Percentiles rank a stretch among this genome's conserved stretches.
Conservation (phyloP, 257 asterid species). For the Thymus mandschuricus region DNA sequence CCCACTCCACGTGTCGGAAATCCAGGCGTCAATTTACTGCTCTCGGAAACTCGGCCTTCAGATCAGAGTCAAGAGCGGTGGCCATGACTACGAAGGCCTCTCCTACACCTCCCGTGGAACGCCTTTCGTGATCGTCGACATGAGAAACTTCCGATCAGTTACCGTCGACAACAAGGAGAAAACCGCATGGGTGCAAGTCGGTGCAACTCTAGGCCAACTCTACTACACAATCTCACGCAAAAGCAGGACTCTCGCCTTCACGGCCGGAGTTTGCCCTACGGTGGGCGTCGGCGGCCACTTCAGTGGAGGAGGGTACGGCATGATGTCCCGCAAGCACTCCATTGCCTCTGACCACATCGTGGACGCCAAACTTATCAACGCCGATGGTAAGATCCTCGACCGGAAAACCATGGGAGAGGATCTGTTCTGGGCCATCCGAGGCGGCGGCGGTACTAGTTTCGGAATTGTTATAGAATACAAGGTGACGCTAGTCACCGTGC, state of each 20-base stretch:
- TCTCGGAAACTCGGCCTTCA: slow-evolving; percentile 17
- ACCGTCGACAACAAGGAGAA: no score
- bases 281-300: no score
- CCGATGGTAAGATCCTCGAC: slow-evolving; percentile 3
- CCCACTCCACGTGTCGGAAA: slow-evolving; percentile 17
- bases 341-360: slow-evolving; percentile 26
- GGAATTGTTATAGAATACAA: slow-evolving; percentile 22
- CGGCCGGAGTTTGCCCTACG: no score
- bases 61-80: not conserved
- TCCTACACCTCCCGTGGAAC: no score
- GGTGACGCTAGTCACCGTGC: slow-evolving; percentile 17
- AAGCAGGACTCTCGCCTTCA: no score
- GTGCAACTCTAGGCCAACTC: no score
- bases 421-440: not conserved
- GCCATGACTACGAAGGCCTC: no score
- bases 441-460: slow-evolving; percentile 27
- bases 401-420: slow-evolving; percentile 10
- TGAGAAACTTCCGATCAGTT: no score
- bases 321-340: slow-evolving; percentile 17
- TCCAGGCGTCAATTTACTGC: slow-evolving; percentile 19
- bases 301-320: slow-evolving; percentile 24
- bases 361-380: slow-evolving; percentile 22
- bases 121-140: no score
- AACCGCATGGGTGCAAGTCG: no score
- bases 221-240: no score